Conservation (phyloP, 257 asterid genomes). For the Fraxinus quadrangulata region DNA sequence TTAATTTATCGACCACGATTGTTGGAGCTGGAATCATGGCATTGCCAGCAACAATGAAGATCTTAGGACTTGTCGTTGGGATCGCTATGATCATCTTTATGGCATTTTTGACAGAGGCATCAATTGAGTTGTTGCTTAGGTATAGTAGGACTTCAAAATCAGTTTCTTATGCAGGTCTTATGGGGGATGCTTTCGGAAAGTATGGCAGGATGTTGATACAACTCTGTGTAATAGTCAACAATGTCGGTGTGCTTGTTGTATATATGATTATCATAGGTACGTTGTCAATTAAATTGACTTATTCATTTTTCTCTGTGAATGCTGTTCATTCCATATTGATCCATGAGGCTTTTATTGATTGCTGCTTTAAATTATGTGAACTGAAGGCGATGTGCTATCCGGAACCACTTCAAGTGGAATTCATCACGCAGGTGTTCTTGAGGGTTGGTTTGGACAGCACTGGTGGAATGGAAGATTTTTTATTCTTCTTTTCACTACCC, state of each 20-base stretch:
- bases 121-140: slow-evolving; percentile 80
- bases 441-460: slow-evolving; percentile 89
- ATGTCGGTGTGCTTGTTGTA: slow-evolving; percentile 89
- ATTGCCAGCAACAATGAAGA: slow-evolving; percentile 95
- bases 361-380: background rate
- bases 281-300: slow-evolving; percentile 18
- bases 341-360: background rate
- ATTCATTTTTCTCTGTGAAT: background rate
- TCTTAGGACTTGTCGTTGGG: slow-evolving; percentile 81
- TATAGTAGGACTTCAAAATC: slow-evolving; percentile 75
- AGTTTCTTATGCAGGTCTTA: slow-evolving; percentile 79
- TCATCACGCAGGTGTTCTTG: slow-evolving; percentile 95
- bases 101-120: slow-evolving; percentile 91
- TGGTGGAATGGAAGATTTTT: slow-evolving; percentile 91
- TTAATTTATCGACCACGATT: slow-evolving; percentile 87
- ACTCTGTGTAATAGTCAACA: slow-evolving; percentile 78
- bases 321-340: background rate
- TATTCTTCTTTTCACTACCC: slow-evolving; percentile 74
- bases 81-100: slow-evolving; percentile 66
- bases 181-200: slow-evolving; percentile 90
- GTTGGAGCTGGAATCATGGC: slow-evolving; percentile 99
- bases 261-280: slow-evolving; percentile 98
- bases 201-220: slow-evolving; percentile 88
- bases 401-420: slow-evolving; percentile 80
- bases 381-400: slow-evolving; percentile 92